phyloP scores from a whole-genome alignment of 495 filamentous ascomycete genomes.

The Sordaria brevicollis region DNA sequence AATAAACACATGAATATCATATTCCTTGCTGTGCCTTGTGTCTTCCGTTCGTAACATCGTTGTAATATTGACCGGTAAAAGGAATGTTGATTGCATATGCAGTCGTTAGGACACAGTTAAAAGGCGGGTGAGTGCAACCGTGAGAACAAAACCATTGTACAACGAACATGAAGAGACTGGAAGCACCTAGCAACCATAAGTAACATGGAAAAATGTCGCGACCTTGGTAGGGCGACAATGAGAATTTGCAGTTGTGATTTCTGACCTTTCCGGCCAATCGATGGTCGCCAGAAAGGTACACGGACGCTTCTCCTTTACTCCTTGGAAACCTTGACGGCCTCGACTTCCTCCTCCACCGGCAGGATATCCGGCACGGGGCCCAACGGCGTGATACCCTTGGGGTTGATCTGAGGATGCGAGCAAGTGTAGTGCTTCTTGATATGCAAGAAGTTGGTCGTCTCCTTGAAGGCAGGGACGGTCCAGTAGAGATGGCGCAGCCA shows the following conservation, averaged over 20 bases:
- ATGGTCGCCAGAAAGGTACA: neutral
- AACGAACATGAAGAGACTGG: neutral
- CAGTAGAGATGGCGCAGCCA: slow-evolving; percentile 69
- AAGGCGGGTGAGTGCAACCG: neutral
- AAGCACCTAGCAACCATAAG: neutral
- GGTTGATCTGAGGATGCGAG: slow-evolving; percentile 49
- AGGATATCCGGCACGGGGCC: slow-evolving; percentile 56
- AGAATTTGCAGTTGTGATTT: neutral
- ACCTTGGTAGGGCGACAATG: neutral
- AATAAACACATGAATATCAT: neutral
- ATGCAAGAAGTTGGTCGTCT: slow-evolving; percentile 58
- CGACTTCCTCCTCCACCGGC: slow-evolving; percentile 32
- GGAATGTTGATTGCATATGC: neutral
- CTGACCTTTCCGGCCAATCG: neutral
- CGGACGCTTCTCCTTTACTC: neutral
- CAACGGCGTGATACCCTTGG: slow-evolving; percentile 50
- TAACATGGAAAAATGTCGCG: neutral
- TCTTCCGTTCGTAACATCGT: neutral
- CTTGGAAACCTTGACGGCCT: slow-evolving; percentile 13
- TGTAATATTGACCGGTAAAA: neutral
- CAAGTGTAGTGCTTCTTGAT: slow-evolving; percentile 47
- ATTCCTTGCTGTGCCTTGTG: neutral
- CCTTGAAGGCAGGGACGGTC: slow-evolving; percentile 55
- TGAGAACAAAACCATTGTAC: neutral
- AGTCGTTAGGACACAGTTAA: neutral